Conservation (phyloP, 768 basidiomycete species). For the Candolleomyces eurysporus region DNA sequence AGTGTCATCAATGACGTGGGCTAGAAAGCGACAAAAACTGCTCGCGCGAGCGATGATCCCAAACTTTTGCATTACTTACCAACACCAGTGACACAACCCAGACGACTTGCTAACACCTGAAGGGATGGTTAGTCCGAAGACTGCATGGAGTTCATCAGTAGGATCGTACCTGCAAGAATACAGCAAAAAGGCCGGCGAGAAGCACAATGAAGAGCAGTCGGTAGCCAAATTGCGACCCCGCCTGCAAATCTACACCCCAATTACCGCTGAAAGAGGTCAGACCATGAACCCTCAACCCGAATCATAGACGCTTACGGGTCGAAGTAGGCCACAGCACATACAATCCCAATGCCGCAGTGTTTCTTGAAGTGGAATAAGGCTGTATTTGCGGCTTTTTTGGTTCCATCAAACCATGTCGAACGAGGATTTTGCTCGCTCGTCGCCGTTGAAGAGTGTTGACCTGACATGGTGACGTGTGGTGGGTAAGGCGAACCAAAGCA, state of each 20-base stretch:
- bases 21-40: neutral
- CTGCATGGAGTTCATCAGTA: neutral
- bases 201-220: constrained; percentile 83
- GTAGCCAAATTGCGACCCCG: constrained; percentile 84
- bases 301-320: constrained; percentile 61
- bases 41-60: neutral
- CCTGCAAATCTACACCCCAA: constrained; percentile 89
- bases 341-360: constrained; percentile 80
- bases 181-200: constrained; percentile 77
- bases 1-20: neutral
- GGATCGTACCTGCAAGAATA: constrained; percentile 68
- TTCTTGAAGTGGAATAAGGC: constrained; percentile 52
- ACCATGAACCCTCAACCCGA: constrained; percentile 2
- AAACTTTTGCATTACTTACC: constrained; percentile 39
- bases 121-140: constrained; percentile 1
- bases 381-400: constrained; percentile 28
- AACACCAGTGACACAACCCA: constrained; percentile 82
- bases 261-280: constrained; percentile 58
- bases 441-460: constrained; percentile 11
- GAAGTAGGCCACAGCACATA: constrained; percentile 87
- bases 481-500: constrained; percentile 14
- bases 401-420: constrained; percentile 17
- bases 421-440: constrained; percentile 4
- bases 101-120: constrained; percentile 71
- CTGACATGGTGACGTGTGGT: constrained; percentile 26